phyloP scores from a whole-genome alignment of 2,329 filamentous ascomycete genomes.

The Exophiala phaeomuriformis region DNA sequence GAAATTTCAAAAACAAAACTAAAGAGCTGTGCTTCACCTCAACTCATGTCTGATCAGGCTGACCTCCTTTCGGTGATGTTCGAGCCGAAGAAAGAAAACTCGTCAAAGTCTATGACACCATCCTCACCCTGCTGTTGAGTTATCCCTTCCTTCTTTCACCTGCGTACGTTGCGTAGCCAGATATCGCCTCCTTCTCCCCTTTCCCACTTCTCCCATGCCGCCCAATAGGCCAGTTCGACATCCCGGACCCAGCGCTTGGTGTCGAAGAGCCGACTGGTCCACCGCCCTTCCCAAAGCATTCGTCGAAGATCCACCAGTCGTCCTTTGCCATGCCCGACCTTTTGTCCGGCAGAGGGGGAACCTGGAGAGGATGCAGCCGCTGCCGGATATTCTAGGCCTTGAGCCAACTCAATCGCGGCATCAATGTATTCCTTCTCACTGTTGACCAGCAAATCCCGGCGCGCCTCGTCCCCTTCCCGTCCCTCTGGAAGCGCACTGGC shows the following conservation, averaged over 20 bases:
- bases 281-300: slow-evolving; percentile 74
- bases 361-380: neutral
- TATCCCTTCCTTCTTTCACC: neutral
- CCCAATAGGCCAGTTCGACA: slow-evolving; percentile 78
- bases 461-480: slow-evolving; percentile 58
- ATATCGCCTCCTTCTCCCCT: slow-evolving; percentile 85
- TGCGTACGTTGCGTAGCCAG: slow-evolving; percentile 49
- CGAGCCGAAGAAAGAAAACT: too few relatives aligned
- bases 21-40: too few relatives aligned
- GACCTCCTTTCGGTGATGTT: too few relatives aligned
- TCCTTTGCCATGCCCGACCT: slow-evolving; percentile 43
- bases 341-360: slow-evolving; percentile 29
- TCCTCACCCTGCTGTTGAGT: too few relatives aligned
- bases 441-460: slow-evolving; percentile 65
- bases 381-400: slow-evolving; percentile 53
- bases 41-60: too few relatives aligned
- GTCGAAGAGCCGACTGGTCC: slow-evolving; percentile 82
- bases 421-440: slow-evolving; percentile 80
- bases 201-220: slow-evolving; percentile 85
- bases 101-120: too few relatives aligned
- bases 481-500: slow-evolving; percentile 75
- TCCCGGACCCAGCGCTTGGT: slow-evolving; percentile 86
- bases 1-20: too few relatives aligned
- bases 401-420: slow-evolving; percentile 61
- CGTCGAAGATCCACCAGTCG: slow-evolving; percentile 70